Evolutionary conservation across 495 filamentous ascomycete species (phyloP), one percentile per base, ranked within the genome.

Genomic region (Venustampulla echinocandica): DNA sequence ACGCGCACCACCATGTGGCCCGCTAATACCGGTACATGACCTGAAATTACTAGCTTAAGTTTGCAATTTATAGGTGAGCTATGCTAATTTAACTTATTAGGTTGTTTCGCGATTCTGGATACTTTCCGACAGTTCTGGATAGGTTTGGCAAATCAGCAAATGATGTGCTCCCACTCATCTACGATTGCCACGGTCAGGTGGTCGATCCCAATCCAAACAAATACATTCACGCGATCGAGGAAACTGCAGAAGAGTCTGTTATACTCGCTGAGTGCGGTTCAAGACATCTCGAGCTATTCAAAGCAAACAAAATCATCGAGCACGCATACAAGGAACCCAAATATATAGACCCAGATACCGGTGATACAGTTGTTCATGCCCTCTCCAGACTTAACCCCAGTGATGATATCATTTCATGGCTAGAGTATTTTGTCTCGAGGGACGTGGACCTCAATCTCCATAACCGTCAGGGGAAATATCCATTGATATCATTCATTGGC

Each of bases 281-380:
- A 1, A 13, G 36, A 6, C 34, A 25, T 0, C 22, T 52, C 4
- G 25, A 34, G 13, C 42, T 46, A 41, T 33, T 28, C 17, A 17
- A 41, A 35, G 25, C 43, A 9, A 22, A 40, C 11, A 28, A 25
- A n/a, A 42, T 52, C 7, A n/a, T 24, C 4, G 7, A 18, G 13
- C 10, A 46, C 28, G 24, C 49, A 15, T 28, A 17, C 17, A n/a
- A 25, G 5, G 24, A 44, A 1, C 44, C 45, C 21, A 27, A 9
- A 21, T 53, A 49, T 34, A 37, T 53, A 15, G 44, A 53, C 17
- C 39, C 50, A 1, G 24, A 38, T 9, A 46, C 50, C 11, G 45
- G 45, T 17, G 49, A 56, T 22, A 56, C 52, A 20, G 48, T 47
- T n/a, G 10, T 56, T 1, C 54, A 56, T 30, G 54, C 54, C 7